Percentiles rank a stretch among this genome's conserved stretches.
Evolutionary conservation across 2,329 filamentous ascomycete species (phyloP).

Genomic region (Aspergillus felis): DNA sequence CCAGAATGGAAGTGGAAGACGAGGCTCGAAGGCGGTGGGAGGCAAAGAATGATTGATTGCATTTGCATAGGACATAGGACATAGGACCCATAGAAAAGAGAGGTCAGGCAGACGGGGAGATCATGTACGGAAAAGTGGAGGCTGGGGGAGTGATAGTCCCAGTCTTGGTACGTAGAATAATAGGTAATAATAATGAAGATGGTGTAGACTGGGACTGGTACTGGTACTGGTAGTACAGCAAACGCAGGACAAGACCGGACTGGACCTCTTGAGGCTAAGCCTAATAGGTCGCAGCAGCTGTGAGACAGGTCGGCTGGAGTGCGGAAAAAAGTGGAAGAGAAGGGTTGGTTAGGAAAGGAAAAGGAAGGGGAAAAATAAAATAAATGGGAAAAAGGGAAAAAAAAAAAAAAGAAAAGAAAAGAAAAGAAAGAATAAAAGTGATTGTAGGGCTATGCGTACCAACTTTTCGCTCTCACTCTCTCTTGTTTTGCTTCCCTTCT

Average conservation of each 20-base stretch:
- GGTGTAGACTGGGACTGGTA: neutral
- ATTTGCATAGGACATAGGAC: slow-evolving; percentile 10
- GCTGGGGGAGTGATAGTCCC: slow-evolving; percentile 10
- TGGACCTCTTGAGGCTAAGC: slow-evolving; percentile 7
- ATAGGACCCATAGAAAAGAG: slow-evolving; percentile 19
- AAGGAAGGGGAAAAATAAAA: slow-evolving; percentile 9
- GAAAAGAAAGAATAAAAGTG: neutral
- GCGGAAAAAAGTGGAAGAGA: slow-evolving; percentile 3
- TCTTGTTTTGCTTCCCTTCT: neutral
- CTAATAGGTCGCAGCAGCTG: slow-evolving; percentile 13
- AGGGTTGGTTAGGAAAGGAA: slow-evolving; percentile 14
- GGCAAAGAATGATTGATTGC: slow-evolving; percentile 4
- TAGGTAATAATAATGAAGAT: too few relatives aligned
- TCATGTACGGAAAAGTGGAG: slow-evolving; percentile 25
- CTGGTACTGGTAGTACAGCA: slow-evolving; percentile 7
- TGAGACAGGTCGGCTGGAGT: slow-evolving; percentile 8
- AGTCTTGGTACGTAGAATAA: neutral
- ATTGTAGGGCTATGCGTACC: slow-evolving; percentile 1
- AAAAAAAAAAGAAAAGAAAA: neutral
- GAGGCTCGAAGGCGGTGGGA: slow-evolving; percentile 21
- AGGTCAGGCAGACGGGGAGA: slow-evolving; percentile 23
- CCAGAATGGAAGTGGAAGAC: slow-evolving; percentile 15
- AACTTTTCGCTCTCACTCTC: neutral
- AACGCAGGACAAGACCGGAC: slow-evolving; percentile 11
- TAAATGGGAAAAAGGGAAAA: neutral